Conservation (phyloP, 805 yeast species). For the Saturnispora mendoncae region DNA sequence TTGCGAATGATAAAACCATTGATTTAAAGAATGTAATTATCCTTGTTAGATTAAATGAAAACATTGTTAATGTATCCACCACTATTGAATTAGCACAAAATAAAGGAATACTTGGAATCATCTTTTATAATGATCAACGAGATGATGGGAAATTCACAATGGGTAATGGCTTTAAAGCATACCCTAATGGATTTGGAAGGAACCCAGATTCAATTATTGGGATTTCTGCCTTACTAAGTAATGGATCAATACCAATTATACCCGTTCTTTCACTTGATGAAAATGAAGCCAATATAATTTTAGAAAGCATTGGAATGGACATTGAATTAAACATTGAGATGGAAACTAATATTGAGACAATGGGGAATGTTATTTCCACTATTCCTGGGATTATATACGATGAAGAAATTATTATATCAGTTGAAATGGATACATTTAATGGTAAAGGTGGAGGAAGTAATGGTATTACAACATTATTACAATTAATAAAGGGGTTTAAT, state of each 20-base stretch:
- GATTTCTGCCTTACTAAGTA: too few relatives aligned
- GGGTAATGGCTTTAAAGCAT: constrained; percentile 45
- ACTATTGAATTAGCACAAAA: constrained; percentile 54
- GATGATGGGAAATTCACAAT: constrained; percentile 53
- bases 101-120: constrained; percentile 53
- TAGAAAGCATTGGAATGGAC: too few relatives aligned
- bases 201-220: constrained; percentile 29
- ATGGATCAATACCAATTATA: too few relatives aligned
- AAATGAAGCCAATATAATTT: constrained; percentile 31
- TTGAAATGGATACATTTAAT: constrained; percentile 43
- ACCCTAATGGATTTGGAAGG: constrained; percentile 61
- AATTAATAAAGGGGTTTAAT: constrained; percentile 43
- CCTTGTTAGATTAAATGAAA: too few relatives aligned
- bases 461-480: constrained; percentile 42
- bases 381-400: constrained; percentile 48
- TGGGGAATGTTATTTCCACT: too few relatives aligned
- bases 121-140: constrained; percentile 47
- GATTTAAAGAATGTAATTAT: too few relatives aligned
- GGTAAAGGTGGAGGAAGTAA: constrained; percentile 46
- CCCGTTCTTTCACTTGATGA: constrained; percentile 35
- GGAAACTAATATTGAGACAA: too few relatives aligned
- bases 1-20: constrained; percentile 34
- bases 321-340: not conserved
- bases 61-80: too few relatives aligned
- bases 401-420: constrained; percentile 47